A percentile compares a stretch with the other conserved stretches of the same genome.
Evolutionary conservation across 176 grass and related monocot genomes (phyloP).

Genomic region (Ensete ventricosum): DNA sequence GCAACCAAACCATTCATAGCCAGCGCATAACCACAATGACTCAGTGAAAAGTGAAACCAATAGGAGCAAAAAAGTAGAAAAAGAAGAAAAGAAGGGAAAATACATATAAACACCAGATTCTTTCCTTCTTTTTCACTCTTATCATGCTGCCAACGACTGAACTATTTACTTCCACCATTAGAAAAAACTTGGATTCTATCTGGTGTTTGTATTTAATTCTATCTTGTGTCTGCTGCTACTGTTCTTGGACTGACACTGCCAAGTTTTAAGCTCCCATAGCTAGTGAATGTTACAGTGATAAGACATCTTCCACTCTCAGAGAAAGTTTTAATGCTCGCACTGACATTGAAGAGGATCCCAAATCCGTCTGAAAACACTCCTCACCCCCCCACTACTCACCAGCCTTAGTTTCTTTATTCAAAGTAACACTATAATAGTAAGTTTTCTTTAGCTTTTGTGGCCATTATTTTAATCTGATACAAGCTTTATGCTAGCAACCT

Average conservation of each 20-base stretch:
- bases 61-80: too few relatives aligned
- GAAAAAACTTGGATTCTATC: neutral
- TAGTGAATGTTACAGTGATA: too few relatives aligned
- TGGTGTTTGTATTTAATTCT: too few relatives aligned
- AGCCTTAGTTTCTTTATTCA: slow-evolving; percentile 4
- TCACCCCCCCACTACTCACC: neutral
- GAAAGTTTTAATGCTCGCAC: neutral
- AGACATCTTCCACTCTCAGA: too few relatives aligned
- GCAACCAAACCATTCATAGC: slow-evolving; percentile 2
- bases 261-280: too few relatives aligned
- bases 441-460: slow-evolving; percentile 3
- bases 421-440: neutral
- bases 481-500: slow-evolving; percentile 20
- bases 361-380: neutral
- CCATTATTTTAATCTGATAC: slow-evolving; percentile 7
- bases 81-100: too few relatives aligned
- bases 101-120: too few relatives aligned
- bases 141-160: too few relatives aligned
- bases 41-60: slow-evolving; percentile 11
- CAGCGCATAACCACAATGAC: slow-evolving; percentile 7
- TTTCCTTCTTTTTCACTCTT: too few relatives aligned
- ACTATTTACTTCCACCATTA: neutral
- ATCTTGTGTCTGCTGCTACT: too few relatives aligned
- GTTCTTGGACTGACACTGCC: too few relatives aligned
- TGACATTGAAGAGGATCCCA: neutral